A percentile compares a stretch with the other conserved stretches of the same genome.
Conservation (phyloP, 768 basidiomycete genomes). For the Saitozyma sp. region DNA sequence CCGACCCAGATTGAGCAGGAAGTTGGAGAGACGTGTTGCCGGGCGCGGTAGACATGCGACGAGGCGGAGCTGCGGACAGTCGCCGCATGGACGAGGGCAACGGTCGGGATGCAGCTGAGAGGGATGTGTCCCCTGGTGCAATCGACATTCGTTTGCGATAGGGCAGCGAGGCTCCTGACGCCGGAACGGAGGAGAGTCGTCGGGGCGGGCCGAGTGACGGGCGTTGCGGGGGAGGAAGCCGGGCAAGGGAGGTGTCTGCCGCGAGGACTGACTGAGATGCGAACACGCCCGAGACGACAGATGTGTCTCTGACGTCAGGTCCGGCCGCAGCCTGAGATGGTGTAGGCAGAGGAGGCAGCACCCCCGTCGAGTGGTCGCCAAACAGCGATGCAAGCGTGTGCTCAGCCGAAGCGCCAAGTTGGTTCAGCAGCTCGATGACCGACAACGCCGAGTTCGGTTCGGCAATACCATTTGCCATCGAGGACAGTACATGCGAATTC, state of each 20-base stretch:
- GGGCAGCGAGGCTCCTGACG: neutral
- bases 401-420: constrained; percentile 2
- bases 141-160: neutral
- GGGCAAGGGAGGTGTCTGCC: neutral
- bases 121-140: constrained; percentile 4
- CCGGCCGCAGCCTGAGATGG: neutral
- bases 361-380: constrained; percentile 1
- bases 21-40: neutral
- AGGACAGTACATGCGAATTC: neutral
- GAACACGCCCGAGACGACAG: too few relatives aligned
- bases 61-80: neutral
- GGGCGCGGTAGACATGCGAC: neutral
- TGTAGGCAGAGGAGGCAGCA: constrained; percentile 3
- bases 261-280: neutral
- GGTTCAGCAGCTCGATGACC: constrained; percentile 1
- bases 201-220: neutral
- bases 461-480: neutral
- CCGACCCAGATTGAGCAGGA: neutral
- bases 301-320: neutral
- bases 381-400: constrained; percentile 6
- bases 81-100: neutral
- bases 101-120: neutral
- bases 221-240: neutral
- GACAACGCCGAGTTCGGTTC: neutral
- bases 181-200: neutral